Conservation (phyloP, 495 filamentous ascomycete species). For the Apodospora peruviana region DNA sequence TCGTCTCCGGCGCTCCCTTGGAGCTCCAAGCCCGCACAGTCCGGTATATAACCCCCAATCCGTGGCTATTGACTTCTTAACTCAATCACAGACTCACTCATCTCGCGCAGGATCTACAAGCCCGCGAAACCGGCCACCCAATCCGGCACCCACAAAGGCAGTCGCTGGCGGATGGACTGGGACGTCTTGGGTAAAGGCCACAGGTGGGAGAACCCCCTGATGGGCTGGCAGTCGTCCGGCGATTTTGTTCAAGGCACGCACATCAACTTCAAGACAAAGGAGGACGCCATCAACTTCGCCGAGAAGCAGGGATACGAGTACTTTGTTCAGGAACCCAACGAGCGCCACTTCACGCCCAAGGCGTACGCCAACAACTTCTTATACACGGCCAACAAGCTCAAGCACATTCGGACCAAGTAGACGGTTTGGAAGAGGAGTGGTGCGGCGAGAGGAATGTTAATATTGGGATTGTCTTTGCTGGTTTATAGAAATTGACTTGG, state of each 20-base stretch:
- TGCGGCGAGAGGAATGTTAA: slow-evolving; percentile 5
- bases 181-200: slow-evolving; percentile 80
- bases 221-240: slow-evolving; percentile 96
- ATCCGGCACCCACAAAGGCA: slow-evolving; percentile 74
- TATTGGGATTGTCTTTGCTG: neutral
- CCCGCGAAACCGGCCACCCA: slow-evolving; percentile 90
- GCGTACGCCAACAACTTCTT: slow-evolving; percentile 96
- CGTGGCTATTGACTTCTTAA: neutral
- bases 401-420: slow-evolving; percentile 89
- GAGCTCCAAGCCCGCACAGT: slow-evolving; percentile 92
- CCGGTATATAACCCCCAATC: slow-evolving; percentile 52
- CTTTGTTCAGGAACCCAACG: slow-evolving; percentile 95
- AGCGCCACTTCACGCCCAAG: slow-evolving; percentile 79
- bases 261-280: slow-evolving; percentile 85
- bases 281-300: slow-evolving; percentile 90
- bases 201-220: slow-evolving; percentile 96
- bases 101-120: slow-evolving; percentile 67
- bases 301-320: slow-evolving; percentile 99
- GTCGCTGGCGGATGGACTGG: slow-evolving; percentile 98
- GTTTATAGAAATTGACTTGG: neutral
- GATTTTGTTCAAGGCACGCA: slow-evolving; percentile 90
- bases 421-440: slow-evolving; percentile 8
- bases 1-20: slow-evolving; percentile 86
- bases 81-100: neutral
- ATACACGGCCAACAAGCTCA: slow-evolving; percentile 77